Evolutionary conservation across 1,284 basidiomycete genomes (phyloP), one percentile per base, ranked within the genome.

Genomic region (Ceratorhiza oryzae-sativae): DNA sequence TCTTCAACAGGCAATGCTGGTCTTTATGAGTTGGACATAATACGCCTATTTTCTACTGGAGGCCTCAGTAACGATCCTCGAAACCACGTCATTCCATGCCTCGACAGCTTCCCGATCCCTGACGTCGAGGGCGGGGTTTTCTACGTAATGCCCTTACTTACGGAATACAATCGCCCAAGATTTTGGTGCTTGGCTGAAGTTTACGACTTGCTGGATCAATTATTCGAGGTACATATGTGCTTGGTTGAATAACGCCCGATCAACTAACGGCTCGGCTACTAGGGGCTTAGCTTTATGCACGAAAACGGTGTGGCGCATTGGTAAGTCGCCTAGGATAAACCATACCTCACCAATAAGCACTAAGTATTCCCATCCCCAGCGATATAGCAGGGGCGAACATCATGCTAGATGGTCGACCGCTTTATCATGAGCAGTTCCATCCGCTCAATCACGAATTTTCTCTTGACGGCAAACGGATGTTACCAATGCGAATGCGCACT

Each of bases 401-500:
- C 32, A 49, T 65, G 48, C 51, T 65, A 48, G 62, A 65, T 30
- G 30, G 32, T n/a, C 62, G 27, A 10, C 62, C 48, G 4, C 62
- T 65, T 20, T 65, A 51, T 23, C 30, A 49, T 20, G 62, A 65
- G n/a, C 62, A 46, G 3, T 51, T 53, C 20, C 62, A 65, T 53
- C 62, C 62, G 15, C 39, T 65, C 36, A 25, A 39, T 32, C n/a
- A 34, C 9, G 15, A 23, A 8, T 23, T 25, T 18, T 51, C 62
- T 15, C 48, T 36, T 8, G 62, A 65, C 46, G 62, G 46, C 15
- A 49, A 39, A 53, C 62, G 62, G 4, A 23, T 65, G 3, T 23
- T n/a, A n/a, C 32, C 42, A 6, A 23, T 10, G 2, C 23, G 23
- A 8, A 13, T 48, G 13, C 27, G 62, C n/a, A 32, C 62, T n/a